A percentile compares a stretch with the other conserved stretches of the same genome.
These are phyloP conservation scores for Alnus rubra DNA, from an alignment of 306 rosid genomes.

Conservation along the genomic window DNA sequence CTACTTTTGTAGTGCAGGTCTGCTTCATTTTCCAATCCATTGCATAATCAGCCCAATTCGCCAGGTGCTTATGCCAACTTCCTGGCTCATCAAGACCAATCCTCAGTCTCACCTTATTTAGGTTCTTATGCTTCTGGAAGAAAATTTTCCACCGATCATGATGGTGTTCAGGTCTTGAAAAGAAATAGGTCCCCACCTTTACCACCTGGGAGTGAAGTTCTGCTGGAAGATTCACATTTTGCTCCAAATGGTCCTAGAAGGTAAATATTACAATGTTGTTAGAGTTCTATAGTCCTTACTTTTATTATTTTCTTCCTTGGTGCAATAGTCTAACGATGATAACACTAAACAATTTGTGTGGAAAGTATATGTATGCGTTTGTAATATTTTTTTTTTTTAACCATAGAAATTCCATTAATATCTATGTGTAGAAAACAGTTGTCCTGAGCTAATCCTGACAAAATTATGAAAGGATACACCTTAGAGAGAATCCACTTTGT, in stretches of 20 bases:
- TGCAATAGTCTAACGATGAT: neutral
- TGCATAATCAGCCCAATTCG: constrained; percentile 34
- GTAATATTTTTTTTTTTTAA: neutral
- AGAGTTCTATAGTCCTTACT: neutral
- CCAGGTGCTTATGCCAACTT: constrained; percentile 31
- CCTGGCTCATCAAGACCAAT: constrained; percentile 34
- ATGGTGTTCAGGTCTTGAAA: constrained; percentile 46
- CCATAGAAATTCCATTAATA: neutral
- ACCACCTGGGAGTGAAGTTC: constrained; percentile 24
- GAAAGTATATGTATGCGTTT: neutral
- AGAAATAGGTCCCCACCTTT: constrained; percentile 57
- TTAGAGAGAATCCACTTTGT: no score
- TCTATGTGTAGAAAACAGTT: neutral
- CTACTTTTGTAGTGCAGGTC: constrained; percentile 44
- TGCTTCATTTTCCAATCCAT: constrained; percentile 32
- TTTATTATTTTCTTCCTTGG: neutral
- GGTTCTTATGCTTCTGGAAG: constrained; percentile 38
- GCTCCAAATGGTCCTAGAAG: constrained; percentile 41
- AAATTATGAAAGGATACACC: neutral
- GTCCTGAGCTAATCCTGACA: neutral
- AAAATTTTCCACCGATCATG: constrained; percentile 33
- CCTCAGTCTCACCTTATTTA: constrained; percentile 33
- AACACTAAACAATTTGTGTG: neutral
- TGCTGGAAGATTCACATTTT: constrained; percentile 26
- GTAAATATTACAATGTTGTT: constrained; percentile 28